phyloP scores from a whole-genome alignment of 2,329 filamentous ascomycete species.

The Fusarium albosuccineum region DNA sequence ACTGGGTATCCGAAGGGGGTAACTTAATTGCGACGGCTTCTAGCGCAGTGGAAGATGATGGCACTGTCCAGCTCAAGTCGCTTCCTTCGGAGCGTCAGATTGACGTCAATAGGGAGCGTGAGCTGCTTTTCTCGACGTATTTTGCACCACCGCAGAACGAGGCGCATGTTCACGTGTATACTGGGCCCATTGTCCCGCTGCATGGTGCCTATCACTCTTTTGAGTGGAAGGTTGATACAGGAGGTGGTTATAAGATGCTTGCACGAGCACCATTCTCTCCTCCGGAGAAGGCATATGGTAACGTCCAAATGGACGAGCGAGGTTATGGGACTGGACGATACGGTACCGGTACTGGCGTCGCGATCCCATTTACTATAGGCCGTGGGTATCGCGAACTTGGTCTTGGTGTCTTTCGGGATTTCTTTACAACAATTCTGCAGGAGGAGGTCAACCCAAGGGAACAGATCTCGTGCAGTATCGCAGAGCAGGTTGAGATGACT shows the following conservation, averaged over 20 bases:
- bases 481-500: conserved; percentile 5
- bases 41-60: neutral
- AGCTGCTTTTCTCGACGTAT: neutral
- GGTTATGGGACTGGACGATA: neutral
- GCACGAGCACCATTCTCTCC: neutral
- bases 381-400: neutral
- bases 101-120: neutral
- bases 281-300: conserved; percentile 2
- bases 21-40: neutral
- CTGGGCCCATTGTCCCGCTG: neutral
- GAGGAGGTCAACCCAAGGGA: neutral
- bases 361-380: neutral
- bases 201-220: neutral
- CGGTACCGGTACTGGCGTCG: neutral
- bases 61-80: neutral
- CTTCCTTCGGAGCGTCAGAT: neutral
- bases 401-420: neutral
- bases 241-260: neutral
- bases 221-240: neutral
- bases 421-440: neutral
- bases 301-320: neutral
- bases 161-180: neutral
- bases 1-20: neutral
- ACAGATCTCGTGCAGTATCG: neutral
- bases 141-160: neutral